A percentile compares a stretch with the other conserved stretches of the same genome.
Conservation (phyloP, 2,329 filamentous ascomycete genomes). For the Talaromyces marneffei region DNA sequence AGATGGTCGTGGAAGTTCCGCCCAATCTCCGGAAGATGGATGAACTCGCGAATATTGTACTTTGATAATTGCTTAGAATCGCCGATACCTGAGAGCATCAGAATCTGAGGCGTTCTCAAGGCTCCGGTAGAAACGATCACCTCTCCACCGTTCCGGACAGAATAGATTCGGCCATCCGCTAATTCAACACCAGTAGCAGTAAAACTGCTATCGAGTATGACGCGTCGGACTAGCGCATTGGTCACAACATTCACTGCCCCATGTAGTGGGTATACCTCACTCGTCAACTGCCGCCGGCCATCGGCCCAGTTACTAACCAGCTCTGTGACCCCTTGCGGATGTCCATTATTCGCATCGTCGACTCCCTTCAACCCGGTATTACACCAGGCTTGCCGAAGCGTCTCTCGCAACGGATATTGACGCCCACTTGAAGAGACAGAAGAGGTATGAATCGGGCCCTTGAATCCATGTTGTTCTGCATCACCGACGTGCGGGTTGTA, state of each 20-base stretch:
- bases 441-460: constrained; percentile 2
- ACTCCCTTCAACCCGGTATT: neutral
- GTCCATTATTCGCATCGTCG: neutral
- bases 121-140: constrained; percentile 9
- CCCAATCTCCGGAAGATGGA: constrained; percentile 58
- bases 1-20: constrained; percentile 8
- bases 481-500: neutral
- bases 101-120: constrained; percentile 49
- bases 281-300: neutral
- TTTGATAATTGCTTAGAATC: constrained; percentile 48
- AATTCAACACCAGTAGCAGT: neutral
- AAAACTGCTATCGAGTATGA: neutral
- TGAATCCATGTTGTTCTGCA: neutral
- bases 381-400: neutral
- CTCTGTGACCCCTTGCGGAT: neutral
- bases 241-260: neutral
- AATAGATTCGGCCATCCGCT: neutral
- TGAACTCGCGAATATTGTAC: constrained; percentile 50
- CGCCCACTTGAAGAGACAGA: neutral
- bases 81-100: constrained; percentile 61
- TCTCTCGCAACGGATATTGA: neutral
- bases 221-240: neutral
- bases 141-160: neutral
- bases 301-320: neutral
- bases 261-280: neutral